phyloP scores from a whole-genome alignment of 2,329 filamentous ascomycete species.

The Dryadomyces sulphureus region DNA sequence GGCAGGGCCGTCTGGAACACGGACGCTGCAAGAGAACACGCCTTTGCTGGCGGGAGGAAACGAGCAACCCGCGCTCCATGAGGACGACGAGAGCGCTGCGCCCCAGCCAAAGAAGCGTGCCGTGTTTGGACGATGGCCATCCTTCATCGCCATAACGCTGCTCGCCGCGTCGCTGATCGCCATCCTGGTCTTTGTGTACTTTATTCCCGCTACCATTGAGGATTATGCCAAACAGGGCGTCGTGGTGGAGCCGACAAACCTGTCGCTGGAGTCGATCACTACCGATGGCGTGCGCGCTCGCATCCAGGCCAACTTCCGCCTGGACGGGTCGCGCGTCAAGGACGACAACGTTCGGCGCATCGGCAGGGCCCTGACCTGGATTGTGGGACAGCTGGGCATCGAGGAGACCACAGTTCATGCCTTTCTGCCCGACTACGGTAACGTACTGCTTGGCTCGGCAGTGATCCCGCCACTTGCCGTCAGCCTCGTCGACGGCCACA shows the following conservation, averaged over 20 bases:
- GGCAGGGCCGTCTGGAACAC: background rate
- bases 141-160: constrained; percentile 54
- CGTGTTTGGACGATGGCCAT: constrained; percentile 53
- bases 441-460: constrained; percentile 64
- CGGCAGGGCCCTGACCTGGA: constrained; percentile 64
- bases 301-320: constrained; percentile 65
- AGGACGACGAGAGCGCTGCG: constrained; percentile 5
- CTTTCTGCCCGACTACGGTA: constrained; percentile 68
- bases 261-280: constrained; percentile 79
- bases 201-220: constrained; percentile 66
- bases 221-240: constrained; percentile 71
- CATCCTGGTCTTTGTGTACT: constrained; percentile 67
- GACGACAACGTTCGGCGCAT: constrained; percentile 59
- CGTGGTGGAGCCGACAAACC: constrained; percentile 65
- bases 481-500: constrained; percentile 62
- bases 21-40: constrained; percentile 27
- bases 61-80: background rate
- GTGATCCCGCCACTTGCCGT: constrained; percentile 61
- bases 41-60: constrained; percentile 28
- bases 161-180: constrained; percentile 47
- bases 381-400: constrained; percentile 62
- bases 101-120: constrained; percentile 18
- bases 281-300: constrained; percentile 61
- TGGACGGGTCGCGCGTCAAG: constrained; percentile 64
- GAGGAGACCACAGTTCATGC: constrained; percentile 59